phyloP scores from a whole-genome alignment of 2,329 filamentous ascomycete species.

The Alternaria panax region DNA sequence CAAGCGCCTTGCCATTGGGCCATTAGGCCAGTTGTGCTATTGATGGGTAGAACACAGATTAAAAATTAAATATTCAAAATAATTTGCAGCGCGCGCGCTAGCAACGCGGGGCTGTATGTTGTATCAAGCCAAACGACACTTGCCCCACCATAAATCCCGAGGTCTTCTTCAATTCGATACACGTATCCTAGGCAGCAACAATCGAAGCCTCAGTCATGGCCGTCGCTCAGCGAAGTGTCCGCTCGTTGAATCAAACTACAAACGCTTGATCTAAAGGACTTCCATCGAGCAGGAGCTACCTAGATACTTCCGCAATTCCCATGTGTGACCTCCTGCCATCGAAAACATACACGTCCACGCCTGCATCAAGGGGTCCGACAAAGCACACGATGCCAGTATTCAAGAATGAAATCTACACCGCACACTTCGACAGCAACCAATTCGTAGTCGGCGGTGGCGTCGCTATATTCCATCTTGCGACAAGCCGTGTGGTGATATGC shows the following conservation, averaged over 20 bases:
- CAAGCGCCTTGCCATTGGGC: constrained; percentile 66
- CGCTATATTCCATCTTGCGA: constrained; percentile 60
- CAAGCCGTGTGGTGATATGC: constrained; percentile 57
- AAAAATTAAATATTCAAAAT: too few species aligned
- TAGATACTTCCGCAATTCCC: not conserved
- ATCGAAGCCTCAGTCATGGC: constrained; percentile 9
- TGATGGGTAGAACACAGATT: not conserved
- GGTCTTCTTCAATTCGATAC: constrained; percentile 9
- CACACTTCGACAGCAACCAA: constrained; percentile 39
- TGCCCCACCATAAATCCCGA: constrained; percentile 15
- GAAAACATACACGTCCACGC: not conserved
- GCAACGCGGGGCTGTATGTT: not conserved
- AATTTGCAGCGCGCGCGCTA: not conserved
- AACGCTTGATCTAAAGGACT: not conserved
- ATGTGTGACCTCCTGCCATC: not conserved
- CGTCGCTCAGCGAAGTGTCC: not conserved
- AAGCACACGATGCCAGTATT: not conserved
- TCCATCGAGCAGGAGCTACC: not conserved
- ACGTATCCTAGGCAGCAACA: constrained; percentile 9
- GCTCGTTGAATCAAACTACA: too few species aligned
- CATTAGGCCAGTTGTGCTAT: constrained; percentile 42
- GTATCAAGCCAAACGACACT: not conserved
- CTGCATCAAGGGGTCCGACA: constrained; percentile 12
- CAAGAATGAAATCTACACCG: constrained; percentile 14
- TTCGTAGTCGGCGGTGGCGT: constrained; percentile 51